phyloP scores from a whole-genome alignment of 805 yeast species.

The Zygosaccharomyces gambellarensis region DNA sequence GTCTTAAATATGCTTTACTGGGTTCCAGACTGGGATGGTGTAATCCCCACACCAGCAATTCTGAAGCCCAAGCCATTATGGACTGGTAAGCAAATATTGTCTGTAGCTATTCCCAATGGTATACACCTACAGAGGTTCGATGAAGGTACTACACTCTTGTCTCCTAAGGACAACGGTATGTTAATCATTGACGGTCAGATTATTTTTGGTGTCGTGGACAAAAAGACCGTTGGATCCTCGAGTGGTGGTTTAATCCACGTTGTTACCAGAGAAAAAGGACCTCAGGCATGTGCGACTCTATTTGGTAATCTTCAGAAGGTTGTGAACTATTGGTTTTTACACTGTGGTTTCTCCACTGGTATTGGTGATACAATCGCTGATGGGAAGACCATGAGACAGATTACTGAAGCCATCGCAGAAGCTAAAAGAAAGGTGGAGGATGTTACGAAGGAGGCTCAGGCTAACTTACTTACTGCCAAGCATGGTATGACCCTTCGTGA shows the following conservation, averaged over 20 bases:
- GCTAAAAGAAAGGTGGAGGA: conserved; percentile 95
- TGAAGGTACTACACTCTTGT: conserved; percentile 73
- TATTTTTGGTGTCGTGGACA: conserved; percentile 96
- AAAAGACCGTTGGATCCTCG: conserved; percentile 97
- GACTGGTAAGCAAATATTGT: conserved; percentile 94
- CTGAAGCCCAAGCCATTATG: conserved; percentile 92
- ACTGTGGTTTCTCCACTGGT: conserved; percentile 97
- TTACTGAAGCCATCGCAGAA: conserved; percentile 85
- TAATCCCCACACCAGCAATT: conserved; percentile 91
- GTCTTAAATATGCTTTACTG: conserved; percentile 95
- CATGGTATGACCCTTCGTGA: conserved; percentile 99
- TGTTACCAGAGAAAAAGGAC: conserved; percentile 96
- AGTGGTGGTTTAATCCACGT: conserved; percentile 98
- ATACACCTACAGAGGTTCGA: conserved; percentile 92
- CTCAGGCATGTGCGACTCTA: conserved; percentile 79
- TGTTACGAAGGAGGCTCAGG: conserved; percentile 88
- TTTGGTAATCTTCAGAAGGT: conserved; percentile 93
- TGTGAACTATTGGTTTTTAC: conserved; percentile 93
- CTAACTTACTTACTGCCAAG: conserved; percentile 81
- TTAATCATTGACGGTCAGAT: conserved; percentile 91
- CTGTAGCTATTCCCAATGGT: conserved; percentile 93
- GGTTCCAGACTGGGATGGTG: conserved; percentile 99
- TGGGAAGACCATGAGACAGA: conserved; percentile 88
- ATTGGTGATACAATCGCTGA: conserved; percentile 99
- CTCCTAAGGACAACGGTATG: conserved; percentile 96